Evolutionary conservation across 495 filamentous ascomycete genomes (phyloP).

Genomic region (Bathelium albidoporum): DNA sequence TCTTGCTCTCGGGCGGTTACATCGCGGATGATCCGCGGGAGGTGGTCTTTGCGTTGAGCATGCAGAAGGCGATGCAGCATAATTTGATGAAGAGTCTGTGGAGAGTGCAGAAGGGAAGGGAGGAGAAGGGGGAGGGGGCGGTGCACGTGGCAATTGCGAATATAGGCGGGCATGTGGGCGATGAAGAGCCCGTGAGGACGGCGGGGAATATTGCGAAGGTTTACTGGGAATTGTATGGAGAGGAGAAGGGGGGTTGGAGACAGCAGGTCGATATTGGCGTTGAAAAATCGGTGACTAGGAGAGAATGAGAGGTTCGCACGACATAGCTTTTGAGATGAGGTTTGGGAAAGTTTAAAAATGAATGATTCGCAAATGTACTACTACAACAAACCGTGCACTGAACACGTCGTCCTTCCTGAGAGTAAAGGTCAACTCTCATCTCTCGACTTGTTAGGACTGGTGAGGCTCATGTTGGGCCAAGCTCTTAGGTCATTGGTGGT

Average conservation of each 20-base stretch:
- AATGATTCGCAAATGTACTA: not conserved
- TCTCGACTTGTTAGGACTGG: too few relatives aligned
- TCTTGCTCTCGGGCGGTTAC: constrained; percentile 11
- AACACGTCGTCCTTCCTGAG: too few relatives aligned
- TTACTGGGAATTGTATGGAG: constrained; percentile 14
- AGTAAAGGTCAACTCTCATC: too few relatives aligned
- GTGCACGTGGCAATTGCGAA: constrained; percentile 18
- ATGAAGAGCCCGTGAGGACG: constrained; percentile 14
- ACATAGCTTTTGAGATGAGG: not conserved
- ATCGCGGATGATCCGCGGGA: not conserved
- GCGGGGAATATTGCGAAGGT: constrained; percentile 15
- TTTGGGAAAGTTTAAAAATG: not conserved
- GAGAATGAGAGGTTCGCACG: not conserved
- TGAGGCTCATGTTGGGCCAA: too few relatives aligned
- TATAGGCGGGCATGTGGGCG: constrained; percentile 14
- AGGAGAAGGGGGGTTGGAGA: not conserved
- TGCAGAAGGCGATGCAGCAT: constrained; percentile 20
- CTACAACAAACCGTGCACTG: too few relatives aligned
- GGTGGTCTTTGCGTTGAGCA: not conserved
- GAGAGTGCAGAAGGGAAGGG: not conserved
- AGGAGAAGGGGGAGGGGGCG: not conserved
- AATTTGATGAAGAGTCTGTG: constrained; percentile 14
- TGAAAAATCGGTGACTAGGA: not conserved
- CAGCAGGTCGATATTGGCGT: constrained; percentile 3
- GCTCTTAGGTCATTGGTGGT: too few relatives aligned